Evolutionary conservation across 768 basidiomycete genomes (phyloP), one percentile per base, ranked within the genome.

Genomic region (Termitomyces sp.): DNA sequence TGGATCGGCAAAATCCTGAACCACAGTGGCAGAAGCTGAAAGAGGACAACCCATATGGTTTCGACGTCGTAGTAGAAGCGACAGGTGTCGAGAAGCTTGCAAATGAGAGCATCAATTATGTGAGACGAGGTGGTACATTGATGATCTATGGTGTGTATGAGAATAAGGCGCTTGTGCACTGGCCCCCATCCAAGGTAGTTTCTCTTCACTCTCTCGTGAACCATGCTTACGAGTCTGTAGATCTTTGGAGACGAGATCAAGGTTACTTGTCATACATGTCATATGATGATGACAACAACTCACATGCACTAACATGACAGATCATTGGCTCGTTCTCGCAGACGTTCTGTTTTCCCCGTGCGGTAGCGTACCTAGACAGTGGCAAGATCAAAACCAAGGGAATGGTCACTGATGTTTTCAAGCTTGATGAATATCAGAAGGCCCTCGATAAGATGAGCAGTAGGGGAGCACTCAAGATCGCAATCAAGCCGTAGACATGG

Each of bases 281-380:
- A 54, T 17, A 27, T 32, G 2, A 40, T 3, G 6, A 8, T 10
- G 37, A 19, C 11, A 3, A 10, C 32, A 27, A 8, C 46, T 64
- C 35, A 59, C 44, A 17, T 46, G 39, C 35, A 12, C 5, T 17
- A 35, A 30, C 37, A 91, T 17, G 37, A 30, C 37, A 91, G 88
- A 93, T 94, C 63, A 90, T 94, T 57, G 91, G 92, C 12, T 94
- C 92, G 0, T 94, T 94, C 76, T 88, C 92, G 9, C 93, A 94
- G 62, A 86, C 86, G 0, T 86, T 77, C 72, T 94, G 92, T 71
- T 94, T 96, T 86, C 91, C 92, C 43, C 85, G 93, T 5, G 91
- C 93, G 2, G 84, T 96, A 35, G 89, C 85, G 12, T 94, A 94
- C 68, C 83, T 96, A 19, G 93, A 96, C 64, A 83, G 84, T 60